Evolutionary conservation across 2,329 filamentous ascomycete species (phyloP).

Genomic region (Microcyclosporella mali): DNA sequence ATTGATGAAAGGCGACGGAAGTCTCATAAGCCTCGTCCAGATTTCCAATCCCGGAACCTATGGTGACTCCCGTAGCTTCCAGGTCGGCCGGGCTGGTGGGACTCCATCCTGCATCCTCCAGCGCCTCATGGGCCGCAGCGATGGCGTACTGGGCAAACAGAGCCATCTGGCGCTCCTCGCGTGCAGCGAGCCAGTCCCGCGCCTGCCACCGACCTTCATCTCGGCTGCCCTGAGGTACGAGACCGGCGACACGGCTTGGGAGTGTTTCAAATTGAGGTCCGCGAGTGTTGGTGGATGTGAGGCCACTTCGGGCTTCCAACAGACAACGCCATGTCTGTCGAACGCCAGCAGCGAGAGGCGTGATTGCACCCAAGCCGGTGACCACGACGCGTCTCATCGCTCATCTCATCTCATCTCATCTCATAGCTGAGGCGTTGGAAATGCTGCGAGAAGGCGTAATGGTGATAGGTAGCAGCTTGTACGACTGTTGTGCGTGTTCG

Average conservation of each 20-base stretch:
- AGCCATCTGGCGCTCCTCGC: constrained; percentile 74
- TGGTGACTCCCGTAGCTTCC: constrained; percentile 78
- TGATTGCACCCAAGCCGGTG: constrained; percentile 45
- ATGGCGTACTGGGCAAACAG: constrained; percentile 86
- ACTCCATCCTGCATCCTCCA: constrained; percentile 74
- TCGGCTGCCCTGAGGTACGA: constrained; percentile 59
- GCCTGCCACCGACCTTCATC: constrained; percentile 42
- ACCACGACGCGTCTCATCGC: constrained; percentile 46
- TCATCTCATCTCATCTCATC: neutral
- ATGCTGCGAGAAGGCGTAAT: too few species aligned
- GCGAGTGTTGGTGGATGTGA: constrained; percentile 63
- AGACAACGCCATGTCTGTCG: constrained; percentile 75
- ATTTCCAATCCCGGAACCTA: constrained; percentile 94
- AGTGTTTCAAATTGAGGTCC: constrained; percentile 62
- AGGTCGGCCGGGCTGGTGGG: constrained; percentile 55
- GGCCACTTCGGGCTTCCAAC: constrained; percentile 70
- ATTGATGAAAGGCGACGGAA: constrained; percentile 66
- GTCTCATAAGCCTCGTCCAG: constrained; percentile 85
- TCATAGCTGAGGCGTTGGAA: too few species aligned
- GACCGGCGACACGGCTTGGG: constrained; percentile 76
- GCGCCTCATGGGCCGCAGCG: constrained; percentile 77
- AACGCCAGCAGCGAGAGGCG: constrained; percentile 39
- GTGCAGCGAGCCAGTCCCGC: constrained; percentile 42
- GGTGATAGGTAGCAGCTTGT: too few species aligned
- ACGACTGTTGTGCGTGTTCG: too few species aligned